Conservation (phyloP, 2,329 filamentous ascomycete species). For the Aspergillus sp. region DNA sequence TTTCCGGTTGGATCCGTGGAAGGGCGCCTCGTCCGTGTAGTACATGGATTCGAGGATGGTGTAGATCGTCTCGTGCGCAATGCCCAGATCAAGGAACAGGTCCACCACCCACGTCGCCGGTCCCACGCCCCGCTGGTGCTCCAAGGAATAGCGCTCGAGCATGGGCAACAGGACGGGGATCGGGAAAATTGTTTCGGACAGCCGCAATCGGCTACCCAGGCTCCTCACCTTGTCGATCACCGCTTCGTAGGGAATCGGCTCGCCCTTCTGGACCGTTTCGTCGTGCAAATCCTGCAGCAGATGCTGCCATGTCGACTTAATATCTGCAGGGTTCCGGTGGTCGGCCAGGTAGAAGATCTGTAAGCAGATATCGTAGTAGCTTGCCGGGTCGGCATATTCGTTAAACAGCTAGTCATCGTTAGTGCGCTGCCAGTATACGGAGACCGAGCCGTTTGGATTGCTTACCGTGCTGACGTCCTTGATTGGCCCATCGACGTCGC, state of each 20-base stretch:
- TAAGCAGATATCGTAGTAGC: conserved; percentile 90
- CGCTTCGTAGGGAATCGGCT: conserved; percentile 47
- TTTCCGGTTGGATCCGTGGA: conserved; percentile 56
- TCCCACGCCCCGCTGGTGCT: conserved; percentile 47
- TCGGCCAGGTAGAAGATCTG: conserved; percentile 90
- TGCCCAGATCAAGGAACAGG: conserved; percentile 61
- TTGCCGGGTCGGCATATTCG: conserved; percentile 81
- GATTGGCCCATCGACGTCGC: conserved; percentile 73
- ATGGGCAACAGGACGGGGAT: conserved; percentile 54
- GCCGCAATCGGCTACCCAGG: conserved; percentile 54
- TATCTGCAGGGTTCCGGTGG: conserved; percentile 82
- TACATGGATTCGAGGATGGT: conserved; percentile 64
- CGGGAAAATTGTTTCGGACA: conserved; percentile 57
- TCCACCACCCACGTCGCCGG: conserved; percentile 61
- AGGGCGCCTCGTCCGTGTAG: conserved; percentile 65
- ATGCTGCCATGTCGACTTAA: conserved; percentile 78
- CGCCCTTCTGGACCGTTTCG: conserved; percentile 45
- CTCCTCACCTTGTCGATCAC: conserved; percentile 54
- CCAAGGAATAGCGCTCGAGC: conserved; percentile 53
- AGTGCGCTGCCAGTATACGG: conserved; percentile 14
- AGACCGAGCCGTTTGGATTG: conserved; percentile 13
- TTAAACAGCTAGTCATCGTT: conserved; percentile 71
- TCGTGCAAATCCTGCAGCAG: conserved; percentile 71
- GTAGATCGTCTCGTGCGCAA: conserved; percentile 61
- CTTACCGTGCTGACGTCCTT: conserved; percentile 72